Evolutionary conservation across 2,329 filamentous ascomycete species (phyloP).

Genomic region (Fusarium irregulare): DNA sequence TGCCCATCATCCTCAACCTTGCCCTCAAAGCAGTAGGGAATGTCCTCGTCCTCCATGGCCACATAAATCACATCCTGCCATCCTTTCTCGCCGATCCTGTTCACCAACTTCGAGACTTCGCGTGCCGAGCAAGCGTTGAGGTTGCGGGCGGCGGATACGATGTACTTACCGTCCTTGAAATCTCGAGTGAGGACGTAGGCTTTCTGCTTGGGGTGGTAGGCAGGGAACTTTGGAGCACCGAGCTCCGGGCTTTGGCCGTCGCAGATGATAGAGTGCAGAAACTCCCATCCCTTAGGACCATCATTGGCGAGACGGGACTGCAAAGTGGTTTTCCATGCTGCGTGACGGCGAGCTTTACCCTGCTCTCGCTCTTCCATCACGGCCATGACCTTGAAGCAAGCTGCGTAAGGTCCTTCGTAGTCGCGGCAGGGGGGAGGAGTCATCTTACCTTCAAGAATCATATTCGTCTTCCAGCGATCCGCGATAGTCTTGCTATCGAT

Average conservation of each 20-base stretch:
- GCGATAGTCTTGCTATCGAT: background rate
- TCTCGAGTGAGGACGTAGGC: constrained; percentile 19
- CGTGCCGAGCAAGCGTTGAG: constrained; percentile 22
- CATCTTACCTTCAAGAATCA: constrained; percentile 26
- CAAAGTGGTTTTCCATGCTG: background rate
- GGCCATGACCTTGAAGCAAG: background rate
- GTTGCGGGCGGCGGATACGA: background rate
- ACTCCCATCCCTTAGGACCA: constrained; percentile 20
- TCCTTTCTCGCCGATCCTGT: constrained; percentile 22
- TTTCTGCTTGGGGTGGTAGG: constrained; percentile 14
- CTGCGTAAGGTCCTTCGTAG: constrained; percentile 16
- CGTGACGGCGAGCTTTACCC: background rate
- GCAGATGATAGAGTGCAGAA: constrained; percentile 22
- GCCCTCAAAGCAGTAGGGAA: constrained; percentile 23
- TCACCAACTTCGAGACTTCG: constrained; percentile 30
- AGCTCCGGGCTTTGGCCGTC: background rate
- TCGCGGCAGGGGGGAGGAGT: constrained; percentile 6
- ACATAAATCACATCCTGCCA: constrained; percentile 47
- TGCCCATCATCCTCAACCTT: background rate
- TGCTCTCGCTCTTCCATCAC: background rate
- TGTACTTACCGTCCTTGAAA: background rate
- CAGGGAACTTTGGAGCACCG: background rate
- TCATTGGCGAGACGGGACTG: background rate
- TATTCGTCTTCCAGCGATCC: constrained; percentile 11
- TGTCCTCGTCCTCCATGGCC: constrained; percentile 8